phyloP scores from a whole-genome alignment of 352 stramenopile genomes.

The Phytophthora multivora region DNA sequence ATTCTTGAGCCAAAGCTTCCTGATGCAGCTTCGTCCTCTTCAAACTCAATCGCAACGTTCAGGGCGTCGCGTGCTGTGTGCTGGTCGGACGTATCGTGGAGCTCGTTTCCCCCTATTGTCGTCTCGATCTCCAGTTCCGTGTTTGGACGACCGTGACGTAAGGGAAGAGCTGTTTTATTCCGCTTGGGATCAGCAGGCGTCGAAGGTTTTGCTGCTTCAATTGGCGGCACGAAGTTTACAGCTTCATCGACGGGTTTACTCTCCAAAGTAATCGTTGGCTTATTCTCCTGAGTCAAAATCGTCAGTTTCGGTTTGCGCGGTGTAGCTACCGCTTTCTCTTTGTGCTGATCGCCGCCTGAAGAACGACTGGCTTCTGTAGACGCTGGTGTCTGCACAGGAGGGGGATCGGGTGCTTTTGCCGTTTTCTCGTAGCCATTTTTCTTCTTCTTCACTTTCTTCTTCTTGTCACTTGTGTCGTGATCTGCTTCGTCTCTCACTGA shows the following conservation, averaged over 20 bases:
- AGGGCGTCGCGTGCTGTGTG: slow-evolving; percentile 16
- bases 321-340: slow-evolving; percentile 7
- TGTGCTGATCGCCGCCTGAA: background rate
- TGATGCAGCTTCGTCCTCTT: slow-evolving; percentile 19
- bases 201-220: slow-evolving; percentile 18
- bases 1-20: background rate
- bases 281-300: slow-evolving; percentile 4
- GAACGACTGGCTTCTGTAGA: background rate
- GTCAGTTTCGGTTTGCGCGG: slow-evolving; percentile 24
- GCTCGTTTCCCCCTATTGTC: background rate
- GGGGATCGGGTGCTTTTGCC: background rate
- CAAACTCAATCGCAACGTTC: slow-evolving; percentile 50
- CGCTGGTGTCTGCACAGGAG: background rate
- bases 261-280: background rate
- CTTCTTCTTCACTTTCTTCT: slow-evolving; percentile 33
- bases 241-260: background rate
- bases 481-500: slow-evolving; percentile 6
- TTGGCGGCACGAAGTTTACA: slow-evolving; percentile 12
- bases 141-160: slow-evolving; percentile 1
- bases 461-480: slow-evolving; percentile 11
- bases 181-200: slow-evolving; percentile 10
- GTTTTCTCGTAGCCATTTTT: slow-evolving; percentile 6
- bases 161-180: background rate
- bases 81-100: slow-evolving; percentile 19
- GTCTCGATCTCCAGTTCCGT: slow-evolving; percentile 16